Conservation (phyloP, 805 yeast genomes). For the Suhomyces canberraensis region DNA sequence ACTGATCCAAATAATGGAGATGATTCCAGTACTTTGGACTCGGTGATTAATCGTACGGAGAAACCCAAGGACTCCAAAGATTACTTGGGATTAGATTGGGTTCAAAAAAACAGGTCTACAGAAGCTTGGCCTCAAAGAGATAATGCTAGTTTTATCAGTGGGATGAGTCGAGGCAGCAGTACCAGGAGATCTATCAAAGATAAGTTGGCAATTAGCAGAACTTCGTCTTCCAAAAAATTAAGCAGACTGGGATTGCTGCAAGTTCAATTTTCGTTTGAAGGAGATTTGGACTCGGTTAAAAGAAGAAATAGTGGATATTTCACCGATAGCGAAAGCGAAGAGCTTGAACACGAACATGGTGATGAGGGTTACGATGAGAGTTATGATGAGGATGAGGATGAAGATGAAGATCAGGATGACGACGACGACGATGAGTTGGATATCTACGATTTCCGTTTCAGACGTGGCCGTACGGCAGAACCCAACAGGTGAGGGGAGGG, state of each 20-base stretch:
- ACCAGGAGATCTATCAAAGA: not conserved
- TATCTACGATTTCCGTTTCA: slow-evolving; percentile 2
- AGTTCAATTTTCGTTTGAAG: slow-evolving; percentile 1
- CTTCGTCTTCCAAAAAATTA: not conserved
- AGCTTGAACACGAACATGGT: not conserved
- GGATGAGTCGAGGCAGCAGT: slow-evolving; percentile 1
- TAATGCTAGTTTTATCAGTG: slow-evolving; percentile 4
- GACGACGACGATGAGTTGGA: slow-evolving; percentile 2
- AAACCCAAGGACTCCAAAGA: not conserved
- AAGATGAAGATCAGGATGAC: not conserved
- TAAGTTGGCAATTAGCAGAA: slow-evolving; percentile 1
- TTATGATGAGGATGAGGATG: not conserved
- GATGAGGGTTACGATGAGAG: not conserved
- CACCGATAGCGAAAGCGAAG: slow-evolving; percentile 8
- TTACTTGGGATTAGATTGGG: not conserved
- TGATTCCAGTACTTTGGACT: slow-evolving; percentile 1
- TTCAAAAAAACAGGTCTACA: not conserved
- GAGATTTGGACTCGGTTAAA: slow-evolving; percentile 5
- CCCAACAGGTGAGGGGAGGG: too few species aligned
- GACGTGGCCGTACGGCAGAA: too few species aligned
- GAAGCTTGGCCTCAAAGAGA: slow-evolving; percentile 1
- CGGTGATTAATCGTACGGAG: slow-evolving; percentile 5
- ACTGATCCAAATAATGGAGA: not conserved
- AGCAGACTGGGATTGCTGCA: slow-evolving; percentile 3
- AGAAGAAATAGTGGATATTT: slow-evolving; percentile 8